A percentile compares a stretch with the other conserved stretches of the same genome.
Evolutionary conservation across 257 asterid species (phyloP).

Genomic region (Solanum megistacrolobum): DNA sequence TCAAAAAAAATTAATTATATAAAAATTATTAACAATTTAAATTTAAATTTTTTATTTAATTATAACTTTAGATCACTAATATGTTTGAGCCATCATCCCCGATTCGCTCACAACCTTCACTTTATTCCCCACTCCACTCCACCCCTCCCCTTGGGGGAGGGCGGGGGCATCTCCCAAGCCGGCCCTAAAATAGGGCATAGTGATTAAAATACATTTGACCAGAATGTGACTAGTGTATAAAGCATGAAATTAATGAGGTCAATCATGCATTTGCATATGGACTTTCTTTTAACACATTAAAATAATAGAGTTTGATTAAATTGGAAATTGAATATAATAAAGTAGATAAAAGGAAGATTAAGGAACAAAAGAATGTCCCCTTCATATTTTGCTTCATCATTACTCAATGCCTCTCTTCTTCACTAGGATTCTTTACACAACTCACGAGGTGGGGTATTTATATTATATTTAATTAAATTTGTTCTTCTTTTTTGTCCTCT

Average conservation of each 20-base stretch:
- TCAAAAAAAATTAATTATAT: no score
- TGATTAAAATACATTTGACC: not conserved
- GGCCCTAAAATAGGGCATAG: not conserved
- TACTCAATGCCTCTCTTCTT: constrained; percentile 25
- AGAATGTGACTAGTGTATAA: not conserved
- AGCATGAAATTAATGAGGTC: not conserved
- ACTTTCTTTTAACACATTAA: not conserved
- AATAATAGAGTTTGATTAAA: not conserved
- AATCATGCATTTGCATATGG: not conserved
- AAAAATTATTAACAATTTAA: no score
- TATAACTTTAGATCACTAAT: no score
- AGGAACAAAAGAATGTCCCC: constrained; percentile 28
- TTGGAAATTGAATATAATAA: not conserved
- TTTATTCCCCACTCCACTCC: no score
- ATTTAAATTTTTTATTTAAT: no score
- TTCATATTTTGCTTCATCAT: constrained; percentile 27
- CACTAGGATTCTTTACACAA: constrained; percentile 37
- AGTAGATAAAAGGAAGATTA: not conserved
- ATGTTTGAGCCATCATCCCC: fast-evolving
- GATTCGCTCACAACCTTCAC: no score
- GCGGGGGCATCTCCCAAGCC: not conserved
- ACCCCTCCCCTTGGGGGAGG: not conserved
- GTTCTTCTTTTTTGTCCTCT: not conserved
- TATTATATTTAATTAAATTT: not conserved
- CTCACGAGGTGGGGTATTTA: constrained; percentile 12